These are phyloP conservation scores for Harrya chromipes DNA, from an alignment of 768 basidiomycete species.

Conservation along the genomic window DNA sequence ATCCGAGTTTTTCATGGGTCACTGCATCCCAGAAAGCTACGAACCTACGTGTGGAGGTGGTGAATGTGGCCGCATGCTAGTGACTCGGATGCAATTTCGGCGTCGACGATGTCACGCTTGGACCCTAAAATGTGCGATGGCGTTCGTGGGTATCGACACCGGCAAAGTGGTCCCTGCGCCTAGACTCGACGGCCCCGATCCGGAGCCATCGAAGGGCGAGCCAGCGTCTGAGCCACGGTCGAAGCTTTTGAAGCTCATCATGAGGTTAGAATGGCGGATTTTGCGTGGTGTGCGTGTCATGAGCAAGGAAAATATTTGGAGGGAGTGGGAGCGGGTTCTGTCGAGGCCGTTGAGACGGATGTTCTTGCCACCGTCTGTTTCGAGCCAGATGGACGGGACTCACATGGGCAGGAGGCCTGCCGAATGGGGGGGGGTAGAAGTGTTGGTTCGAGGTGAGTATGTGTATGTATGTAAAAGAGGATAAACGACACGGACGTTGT, in stretches of 20 bases:
- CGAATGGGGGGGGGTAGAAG: slow-evolving; percentile 19
- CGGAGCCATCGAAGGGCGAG: neutral
- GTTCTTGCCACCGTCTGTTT: slow-evolving; percentile 33
- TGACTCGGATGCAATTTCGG: too few species aligned
- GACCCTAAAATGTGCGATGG: slow-evolving; percentile 2
- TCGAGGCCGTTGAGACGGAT: slow-evolving; percentile 18
- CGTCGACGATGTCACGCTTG: neutral
- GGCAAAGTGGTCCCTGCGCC: slow-evolving; percentile 2
- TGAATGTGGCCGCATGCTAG: too few species aligned
- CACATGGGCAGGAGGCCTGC: slow-evolving; percentile 15
- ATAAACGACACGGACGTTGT: slow-evolving; percentile 7
- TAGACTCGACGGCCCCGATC: neutral
- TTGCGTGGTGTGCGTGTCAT: neutral
- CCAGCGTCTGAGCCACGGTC: neutral
- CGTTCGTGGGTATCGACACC: slow-evolving; percentile 9
- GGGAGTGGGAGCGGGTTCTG: slow-evolving; percentile 17
- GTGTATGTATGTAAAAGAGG: too few species aligned
- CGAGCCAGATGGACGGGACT: slow-evolving; percentile 52
- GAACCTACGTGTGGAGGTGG: neutral
- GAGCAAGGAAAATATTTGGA: slow-evolving; percentile 21
- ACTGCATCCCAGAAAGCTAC: slow-evolving; percentile 8
- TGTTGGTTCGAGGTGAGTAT: slow-evolving; percentile 4
- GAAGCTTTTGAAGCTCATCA: slow-evolving; percentile 19
- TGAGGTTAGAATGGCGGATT: slow-evolving; percentile 25
- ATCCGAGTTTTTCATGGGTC: neutral